Evolutionary conservation across 2,329 filamentous ascomycete species (phyloP).

Genomic region (Orbilia blumenaviensis): DNA sequence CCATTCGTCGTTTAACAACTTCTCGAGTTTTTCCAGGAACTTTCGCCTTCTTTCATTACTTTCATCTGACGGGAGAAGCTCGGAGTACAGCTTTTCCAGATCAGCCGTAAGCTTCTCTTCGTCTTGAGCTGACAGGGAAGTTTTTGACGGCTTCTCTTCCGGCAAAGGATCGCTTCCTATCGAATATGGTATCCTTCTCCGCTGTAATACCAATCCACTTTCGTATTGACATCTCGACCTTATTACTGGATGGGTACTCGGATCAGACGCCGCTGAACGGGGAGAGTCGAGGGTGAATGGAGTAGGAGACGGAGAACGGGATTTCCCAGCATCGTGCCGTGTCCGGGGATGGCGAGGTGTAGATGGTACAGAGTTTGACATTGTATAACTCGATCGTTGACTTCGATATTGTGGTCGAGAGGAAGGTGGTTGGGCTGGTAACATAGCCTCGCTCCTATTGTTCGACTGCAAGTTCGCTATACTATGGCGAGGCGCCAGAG

Average conservation of each 20-base stretch:
- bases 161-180: constrained; percentile 82
- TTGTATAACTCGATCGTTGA: constrained; percentile 63
- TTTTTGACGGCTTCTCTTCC: constrained; percentile 75
- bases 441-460: constrained; percentile 24
- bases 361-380: constrained; percentile 90
- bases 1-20: constrained; percentile 88
- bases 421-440: constrained; percentile 24
- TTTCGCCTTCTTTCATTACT: constrained; percentile 78
- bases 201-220: constrained; percentile 80
- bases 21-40: constrained; percentile 87
- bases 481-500: constrained; percentile 40
- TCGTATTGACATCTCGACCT: constrained; percentile 85
- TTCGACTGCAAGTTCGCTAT: constrained; percentile 49
- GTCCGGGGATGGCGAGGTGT: constrained; percentile 85
- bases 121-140: constrained; percentile 74
- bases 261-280: constrained; percentile 88
- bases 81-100: constrained; percentile 84
- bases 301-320: constrained; percentile 81
- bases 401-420: constrained; percentile 60
- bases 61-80: constrained; percentile 80
- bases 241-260: constrained; percentile 73
- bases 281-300: constrained; percentile 79
- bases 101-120: constrained; percentile 79
- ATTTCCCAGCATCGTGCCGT: constrained; percentile 74
- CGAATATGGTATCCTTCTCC: constrained; percentile 89